Base-by-base conservation (phyloP, 306 rosid genomes). In the Begonia loranthoides region DNA sequence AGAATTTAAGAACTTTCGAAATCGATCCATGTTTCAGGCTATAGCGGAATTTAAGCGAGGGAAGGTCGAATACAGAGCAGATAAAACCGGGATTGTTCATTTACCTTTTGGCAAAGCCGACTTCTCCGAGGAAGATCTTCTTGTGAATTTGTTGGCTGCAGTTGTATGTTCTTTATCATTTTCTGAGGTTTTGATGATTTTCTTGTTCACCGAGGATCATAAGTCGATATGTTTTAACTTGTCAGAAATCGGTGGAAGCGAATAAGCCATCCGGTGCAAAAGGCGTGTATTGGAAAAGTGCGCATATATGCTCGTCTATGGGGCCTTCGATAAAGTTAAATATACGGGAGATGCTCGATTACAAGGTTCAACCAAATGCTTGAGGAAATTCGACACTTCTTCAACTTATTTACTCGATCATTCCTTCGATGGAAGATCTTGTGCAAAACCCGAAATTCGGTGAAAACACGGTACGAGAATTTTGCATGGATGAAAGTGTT, bases 261-360 rank as follows among this genome's bases (percentile, higher is more conserved):
- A 92, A 92, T 60, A 92, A 92, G 70, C 97, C 97, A 19, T 21
- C 92, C 0, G 97, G 97, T 21, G 97, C 97, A 0, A 90, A 85
- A 63, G 99, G 99, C 11, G 93, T 92, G 45, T 92, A 92, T 79
- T 92, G 99, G 99, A 92, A 86, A 68, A 92, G 99, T 17, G 96
- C 93, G 0, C 93, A 80, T 48, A 57, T 92, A 60, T 92, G 99
- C 81, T 92, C 96, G 1, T 78, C 99, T 6, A 92, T 92, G 99
- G 99, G 99, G 15, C 99, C 99, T 62, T 92, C 99, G 2, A 56
- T 92, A 52, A 77, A 77, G 69, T 77, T 92, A 66, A 82, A 86
- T 60, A 79, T 65, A 75, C 80, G 66, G 76, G 99, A 86, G 61
- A 83, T 71, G 93, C 82, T 92, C n/a, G 99, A 92, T 65, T 82